A percentile compares a stretch with the other conserved stretches of the same genome.
Conservation (phyloP, 164 flowering plant species). For the Annona squamosa region DNA sequence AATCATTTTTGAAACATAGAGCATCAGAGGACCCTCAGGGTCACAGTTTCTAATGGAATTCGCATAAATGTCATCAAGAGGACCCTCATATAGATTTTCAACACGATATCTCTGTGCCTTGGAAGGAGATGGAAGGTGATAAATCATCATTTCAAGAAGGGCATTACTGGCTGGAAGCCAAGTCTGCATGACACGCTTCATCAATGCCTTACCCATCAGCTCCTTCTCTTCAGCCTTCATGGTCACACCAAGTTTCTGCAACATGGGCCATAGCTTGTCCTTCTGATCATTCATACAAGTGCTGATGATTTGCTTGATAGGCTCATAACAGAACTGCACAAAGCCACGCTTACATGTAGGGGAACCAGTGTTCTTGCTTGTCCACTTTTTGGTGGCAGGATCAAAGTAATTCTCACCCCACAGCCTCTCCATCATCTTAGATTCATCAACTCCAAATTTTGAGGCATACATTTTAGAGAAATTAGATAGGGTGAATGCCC, state of each 20-base stretch:
- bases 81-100: conserved; percentile 32
- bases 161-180: conserved; percentile 29
- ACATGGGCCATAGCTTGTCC: conserved; percentile 30
- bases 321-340: conserved; percentile 34
- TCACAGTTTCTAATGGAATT: conserved; percentile 30
- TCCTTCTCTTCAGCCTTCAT: conserved; percentile 32
- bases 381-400: conserved; percentile 34
- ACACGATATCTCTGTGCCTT: conserved; percentile 30
- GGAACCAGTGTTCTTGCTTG: conserved; percentile 27
- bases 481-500: conserved; percentile 25
- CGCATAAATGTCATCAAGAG: conserved; percentile 30
- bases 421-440: conserved; percentile 28
- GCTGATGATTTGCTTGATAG: conserved; percentile 27
- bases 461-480: conserved; percentile 28
- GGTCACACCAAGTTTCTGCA: conserved; percentile 24
- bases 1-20: conserved; percentile 32
- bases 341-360: conserved; percentile 29
- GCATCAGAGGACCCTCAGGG: conserved; percentile 31
- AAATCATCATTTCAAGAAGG: conserved; percentile 31
- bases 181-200: conserved; percentile 36
- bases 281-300: conserved; percentile 35
- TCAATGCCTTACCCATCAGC: conserved; percentile 24
- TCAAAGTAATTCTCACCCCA: conserved; percentile 36
- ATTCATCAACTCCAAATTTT: conserved; percentile 24
- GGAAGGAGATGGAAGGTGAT: conserved; percentile 31